Percentiles rank a stretch among this genome's conserved stretches.
These are phyloP conservation scores for Orobanche coerulescens DNA, from an alignment of 257 asterid species.

Conservation along the genomic window DNA sequence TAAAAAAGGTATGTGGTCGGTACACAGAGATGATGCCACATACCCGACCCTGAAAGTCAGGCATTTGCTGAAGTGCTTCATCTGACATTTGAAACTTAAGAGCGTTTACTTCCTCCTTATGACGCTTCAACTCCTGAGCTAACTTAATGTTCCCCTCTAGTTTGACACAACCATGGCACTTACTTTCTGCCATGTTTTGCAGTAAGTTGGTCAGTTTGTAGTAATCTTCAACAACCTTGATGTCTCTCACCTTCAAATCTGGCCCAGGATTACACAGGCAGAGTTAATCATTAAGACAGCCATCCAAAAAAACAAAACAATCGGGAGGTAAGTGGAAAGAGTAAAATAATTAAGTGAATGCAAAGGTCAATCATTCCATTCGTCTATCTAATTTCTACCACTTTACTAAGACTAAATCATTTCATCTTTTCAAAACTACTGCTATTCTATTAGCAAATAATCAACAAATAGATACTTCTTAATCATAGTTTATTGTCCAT, in stretches of 20 bases:
- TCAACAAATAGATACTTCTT: not conserved
- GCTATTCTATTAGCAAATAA: not conserved
- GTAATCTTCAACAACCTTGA: conserved; percentile 54
- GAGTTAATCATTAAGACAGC: conserved; percentile 19
- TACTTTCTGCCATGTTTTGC: conserved; percentile 82
- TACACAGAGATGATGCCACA: conserved; percentile 21
- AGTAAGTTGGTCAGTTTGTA: conserved; percentile 55
- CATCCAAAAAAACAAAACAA: not conserved
- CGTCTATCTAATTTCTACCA: not conserved
- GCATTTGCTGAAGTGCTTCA: conserved; percentile 98
- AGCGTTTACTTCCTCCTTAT: conserved; percentile 64
- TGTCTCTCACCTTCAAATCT: conserved; percentile 87
- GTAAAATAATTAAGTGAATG: too few species aligned
- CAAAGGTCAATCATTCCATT: too few species aligned
- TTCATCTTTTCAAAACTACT: not conserved
- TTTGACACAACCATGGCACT: conserved; percentile 88
- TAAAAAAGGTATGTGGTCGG: not conserved
- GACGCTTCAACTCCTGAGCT: conserved; percentile 59
- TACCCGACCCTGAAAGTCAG: conserved; percentile 99
- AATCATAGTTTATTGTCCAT: not conserved
- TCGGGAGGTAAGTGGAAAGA: not conserved
- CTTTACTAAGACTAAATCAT: conserved; percentile 2
- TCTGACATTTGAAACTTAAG: conserved; percentile 90
- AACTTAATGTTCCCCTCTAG: conserved; percentile 71
- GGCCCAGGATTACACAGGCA: conserved; percentile 23